Percentiles rank a stretch among this genome's conserved stretches.
Evolutionary conservation across 1,139 yeast species (phyloP).

Genomic region (Williopsis jadinii): DNA sequence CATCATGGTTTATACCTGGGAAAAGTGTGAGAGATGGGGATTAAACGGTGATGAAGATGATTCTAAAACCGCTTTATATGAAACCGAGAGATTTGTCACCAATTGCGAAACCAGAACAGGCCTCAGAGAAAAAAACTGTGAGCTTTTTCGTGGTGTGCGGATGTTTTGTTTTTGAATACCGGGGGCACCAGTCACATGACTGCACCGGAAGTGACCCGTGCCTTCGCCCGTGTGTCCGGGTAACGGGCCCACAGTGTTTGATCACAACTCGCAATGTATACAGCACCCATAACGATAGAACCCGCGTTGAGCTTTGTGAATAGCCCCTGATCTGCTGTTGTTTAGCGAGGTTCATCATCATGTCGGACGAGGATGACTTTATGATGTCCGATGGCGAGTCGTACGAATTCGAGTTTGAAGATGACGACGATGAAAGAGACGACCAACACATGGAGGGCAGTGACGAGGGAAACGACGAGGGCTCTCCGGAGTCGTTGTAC

Average conservation of each 20-base stretch:
- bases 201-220: neutral
- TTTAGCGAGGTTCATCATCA: constrained; percentile 12
- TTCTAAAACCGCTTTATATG: neutral
- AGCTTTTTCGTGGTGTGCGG: no score
- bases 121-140: no score
- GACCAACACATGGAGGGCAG: constrained; percentile 11
- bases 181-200: neutral
- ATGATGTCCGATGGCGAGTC: constrained; percentile 47
- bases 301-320: no score
- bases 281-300: no score
- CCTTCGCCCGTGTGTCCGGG: no score
- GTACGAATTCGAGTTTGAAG: constrained; percentile 61
- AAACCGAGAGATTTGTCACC: neutral
- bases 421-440: constrained; percentile 26
- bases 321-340: no score
- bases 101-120: no score
- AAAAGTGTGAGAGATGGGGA: neutral
- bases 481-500: constrained; percentile 43
- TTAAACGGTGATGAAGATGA: neutral
- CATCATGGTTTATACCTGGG: neutral
- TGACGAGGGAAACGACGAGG: constrained; percentile 12
- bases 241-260: no score
- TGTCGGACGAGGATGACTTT: constrained; percentile 53
- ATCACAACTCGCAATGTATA: no score
- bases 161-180: no score